Percentiles rank a stretch among this genome's conserved stretches.
Conservation (phyloP, 257 asterid genomes). For the Solanum rostratum region DNA sequence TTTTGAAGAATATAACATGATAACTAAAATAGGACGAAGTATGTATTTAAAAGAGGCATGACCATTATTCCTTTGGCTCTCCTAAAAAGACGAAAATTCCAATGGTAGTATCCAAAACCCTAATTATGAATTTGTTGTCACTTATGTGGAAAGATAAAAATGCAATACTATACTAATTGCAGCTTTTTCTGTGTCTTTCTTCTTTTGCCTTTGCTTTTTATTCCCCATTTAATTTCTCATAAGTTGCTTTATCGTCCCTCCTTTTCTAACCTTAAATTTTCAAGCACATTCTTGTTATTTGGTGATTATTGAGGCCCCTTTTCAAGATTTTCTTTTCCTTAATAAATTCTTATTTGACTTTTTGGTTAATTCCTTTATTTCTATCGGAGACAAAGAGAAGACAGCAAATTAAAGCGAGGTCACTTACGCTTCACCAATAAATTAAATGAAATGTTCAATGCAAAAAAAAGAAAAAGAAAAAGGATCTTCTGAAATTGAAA, state of each 20-base stretch:
- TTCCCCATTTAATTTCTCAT: not conserved
- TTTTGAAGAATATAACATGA: too few relatives aligned
- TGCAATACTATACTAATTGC: not conserved
- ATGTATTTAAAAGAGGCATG: not conserved
- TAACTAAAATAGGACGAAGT: too few relatives aligned
- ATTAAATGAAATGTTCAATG: not conserved
- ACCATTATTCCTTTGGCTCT: not conserved
- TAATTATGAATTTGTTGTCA: not conserved
- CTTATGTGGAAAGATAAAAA: not conserved
- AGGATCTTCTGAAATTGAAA: not conserved
- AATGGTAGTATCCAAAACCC: not conserved
- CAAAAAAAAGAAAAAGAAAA: not conserved
- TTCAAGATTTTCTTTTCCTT: not conserved
- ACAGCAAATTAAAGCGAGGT: constrained; percentile 6
- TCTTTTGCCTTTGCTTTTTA: not conserved
- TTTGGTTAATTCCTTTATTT: not conserved
- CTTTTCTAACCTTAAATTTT: not conserved
- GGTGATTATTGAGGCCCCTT: constrained; percentile 12
- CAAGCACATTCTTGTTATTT: constrained; percentile 15
- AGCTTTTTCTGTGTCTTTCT: not conserved
- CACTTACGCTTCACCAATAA: not conserved
- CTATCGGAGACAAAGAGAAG: not conserved
- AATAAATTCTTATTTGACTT: not conserved
- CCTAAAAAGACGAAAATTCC: not conserved
- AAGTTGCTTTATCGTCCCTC: not conserved